Conservation (phyloP, 2,329 filamentous ascomycete species). For the Didymella exigua region DNA sequence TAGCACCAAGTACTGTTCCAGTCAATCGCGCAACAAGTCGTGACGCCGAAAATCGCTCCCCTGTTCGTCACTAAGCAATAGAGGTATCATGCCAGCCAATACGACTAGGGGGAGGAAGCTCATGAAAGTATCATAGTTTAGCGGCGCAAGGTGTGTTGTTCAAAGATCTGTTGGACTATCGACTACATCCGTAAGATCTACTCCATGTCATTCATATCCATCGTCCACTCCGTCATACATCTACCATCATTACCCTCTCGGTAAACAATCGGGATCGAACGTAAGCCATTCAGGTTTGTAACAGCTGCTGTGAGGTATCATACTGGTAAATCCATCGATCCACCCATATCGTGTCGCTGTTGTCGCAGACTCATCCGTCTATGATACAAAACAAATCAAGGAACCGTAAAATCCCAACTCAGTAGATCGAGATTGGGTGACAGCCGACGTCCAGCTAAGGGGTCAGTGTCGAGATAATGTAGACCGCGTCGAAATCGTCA, state of each 20-base stretch:
- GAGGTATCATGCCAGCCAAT: too few relatives aligned
- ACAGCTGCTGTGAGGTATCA: conserved; percentile 38
- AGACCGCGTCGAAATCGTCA: conserved; percentile 35
- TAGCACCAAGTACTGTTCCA: too few relatives aligned
- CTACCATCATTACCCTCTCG: conserved; percentile 28
- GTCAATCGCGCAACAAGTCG: too few relatives aligned
- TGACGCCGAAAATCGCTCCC: too few relatives aligned
- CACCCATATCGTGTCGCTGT: conserved; percentile 33
- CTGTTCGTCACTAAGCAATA: too few relatives aligned
- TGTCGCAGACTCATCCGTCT: conserved; percentile 40
- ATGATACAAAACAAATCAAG: conserved; percentile 42
- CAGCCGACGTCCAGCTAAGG: conserved; percentile 40
- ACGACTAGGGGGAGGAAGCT: too few relatives aligned
- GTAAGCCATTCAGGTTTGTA: conserved; percentile 28
- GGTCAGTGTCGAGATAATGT: conserved; percentile 27
- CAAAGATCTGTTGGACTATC: conserved; percentile 23
- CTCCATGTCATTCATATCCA: conserved; percentile 11
- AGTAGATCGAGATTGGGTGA: conserved; percentile 19
- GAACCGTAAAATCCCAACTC: conserved; percentile 30
- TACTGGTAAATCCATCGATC: conserved; percentile 31
- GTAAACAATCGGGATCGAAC: conserved; percentile 26
- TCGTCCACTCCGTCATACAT: conserved; percentile 25
- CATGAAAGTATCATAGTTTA: neutral
- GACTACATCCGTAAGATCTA: conserved; percentile 27
- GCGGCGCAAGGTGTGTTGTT: neutral